Evolutionary conservation across 1,284 basidiomycete species (phyloP).

Genomic region (Heterobasidion occidentale): DNA sequence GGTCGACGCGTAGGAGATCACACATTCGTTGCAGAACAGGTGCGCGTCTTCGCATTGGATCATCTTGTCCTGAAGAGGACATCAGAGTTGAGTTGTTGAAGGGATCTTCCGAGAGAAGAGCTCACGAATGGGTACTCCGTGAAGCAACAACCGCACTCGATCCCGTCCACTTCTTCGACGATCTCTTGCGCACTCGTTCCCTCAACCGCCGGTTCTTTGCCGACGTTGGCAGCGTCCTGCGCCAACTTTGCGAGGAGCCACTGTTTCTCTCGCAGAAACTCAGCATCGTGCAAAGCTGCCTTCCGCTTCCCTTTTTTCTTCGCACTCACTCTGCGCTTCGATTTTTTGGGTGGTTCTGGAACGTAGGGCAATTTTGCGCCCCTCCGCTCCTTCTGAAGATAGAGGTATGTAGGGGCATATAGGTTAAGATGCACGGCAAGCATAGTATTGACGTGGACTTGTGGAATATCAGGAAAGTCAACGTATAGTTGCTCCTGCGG

Average conservation of each 20-base stretch:
- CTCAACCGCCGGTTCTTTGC: constrained; percentile 16
- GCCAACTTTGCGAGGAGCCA: constrained; percentile 33
- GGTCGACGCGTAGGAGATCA: constrained; percentile 25
- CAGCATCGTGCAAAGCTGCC: constrained; percentile 18
- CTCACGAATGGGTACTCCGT: constrained; percentile 62
- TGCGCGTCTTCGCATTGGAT: constrained; percentile 75
- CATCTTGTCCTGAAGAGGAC: constrained; percentile 56
- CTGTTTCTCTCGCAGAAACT: constrained; percentile 30
- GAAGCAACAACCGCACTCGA: constrained; percentile 85
- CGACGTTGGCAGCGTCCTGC: constrained; percentile 23
- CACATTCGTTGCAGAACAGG: constrained; percentile 44
- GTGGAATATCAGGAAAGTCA: constrained; percentile 53
- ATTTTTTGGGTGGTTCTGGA: constrained; percentile 26
- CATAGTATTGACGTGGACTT: constrained; percentile 35
- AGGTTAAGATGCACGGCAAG: constrained; percentile 32
- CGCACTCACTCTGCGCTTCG: constrained; percentile 6
- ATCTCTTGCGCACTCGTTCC: constrained; percentile 22
- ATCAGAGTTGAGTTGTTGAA: not conserved
- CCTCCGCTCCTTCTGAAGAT: constrained; percentile 30
- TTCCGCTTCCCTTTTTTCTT: constrained; percentile 32
- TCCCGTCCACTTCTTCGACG: constrained; percentile 38
- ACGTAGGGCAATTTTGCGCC: constrained; percentile 28
- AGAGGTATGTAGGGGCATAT: constrained; percentile 54
- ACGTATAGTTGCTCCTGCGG: constrained; percentile 40
- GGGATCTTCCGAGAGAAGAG: constrained; percentile 7